phyloP scores from a whole-genome alignment of 192 early-diverging fungal genomes.

The Polychytrium aggregatum region DNA sequence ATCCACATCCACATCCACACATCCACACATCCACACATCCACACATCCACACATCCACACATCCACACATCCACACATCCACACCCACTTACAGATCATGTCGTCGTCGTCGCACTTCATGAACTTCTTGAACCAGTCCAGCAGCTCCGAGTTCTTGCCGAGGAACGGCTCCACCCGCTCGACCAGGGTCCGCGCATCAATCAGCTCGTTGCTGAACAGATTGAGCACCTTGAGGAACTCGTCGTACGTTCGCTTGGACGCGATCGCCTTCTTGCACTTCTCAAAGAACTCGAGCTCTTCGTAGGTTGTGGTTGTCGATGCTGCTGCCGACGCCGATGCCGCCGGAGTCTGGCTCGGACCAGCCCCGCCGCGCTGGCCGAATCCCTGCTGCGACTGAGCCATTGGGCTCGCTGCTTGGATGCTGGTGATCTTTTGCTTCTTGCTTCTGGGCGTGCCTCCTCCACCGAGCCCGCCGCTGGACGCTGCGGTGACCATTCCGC shows the following conservation, averaged over 20 bases:
- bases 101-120: slow-evolving; percentile 73
- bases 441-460: slow-evolving; percentile 12
- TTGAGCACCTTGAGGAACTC: slow-evolving; percentile 96
- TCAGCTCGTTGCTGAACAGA: slow-evolving; percentile 85
- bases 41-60: too few species aligned
- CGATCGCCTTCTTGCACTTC: slow-evolving; percentile 72
- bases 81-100: slow-evolving; percentile 33
- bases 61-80: too few species aligned
- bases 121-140: slow-evolving; percentile 90
- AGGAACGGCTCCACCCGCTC: slow-evolving; percentile 81
- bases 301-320: too few species aligned
- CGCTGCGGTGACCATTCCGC: too few species aligned
- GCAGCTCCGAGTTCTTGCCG: slow-evolving; percentile 67
- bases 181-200: slow-evolving; percentile 72
- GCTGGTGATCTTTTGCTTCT: slow-evolving; percentile 13
- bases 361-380: too few species aligned
- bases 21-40: too few species aligned
- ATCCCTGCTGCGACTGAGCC: too few species aligned
- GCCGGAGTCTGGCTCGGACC: too few species aligned
- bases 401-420: slow-evolving; percentile 12
- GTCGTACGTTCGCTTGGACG: slow-evolving; percentile 78
- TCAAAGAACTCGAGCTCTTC: slow-evolving; percentile 96
- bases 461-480: neutral
- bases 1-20: too few species aligned
- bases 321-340: too few species aligned